Evolutionary conservation across 768 basidiomycete genomes (phyloP), one percentile per base, ranked within the genome.

Genomic region (Leccinum imitatum): DNA sequence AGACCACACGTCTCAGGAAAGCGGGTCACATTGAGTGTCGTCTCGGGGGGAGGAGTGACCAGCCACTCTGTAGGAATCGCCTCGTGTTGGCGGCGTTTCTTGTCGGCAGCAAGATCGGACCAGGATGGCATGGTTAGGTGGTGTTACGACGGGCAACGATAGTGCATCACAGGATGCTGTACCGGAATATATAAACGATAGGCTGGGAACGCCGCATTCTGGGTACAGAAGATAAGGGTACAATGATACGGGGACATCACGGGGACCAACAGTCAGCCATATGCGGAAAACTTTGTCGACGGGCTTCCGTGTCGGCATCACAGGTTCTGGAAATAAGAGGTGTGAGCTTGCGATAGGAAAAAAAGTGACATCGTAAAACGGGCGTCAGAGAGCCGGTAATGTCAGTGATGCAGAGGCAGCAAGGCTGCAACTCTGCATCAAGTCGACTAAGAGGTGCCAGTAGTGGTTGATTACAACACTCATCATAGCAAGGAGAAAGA

Each of bases 361-460:
- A 23, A 6, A 15, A 27, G 1, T 14, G 15, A 31, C 1, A 33
- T 52, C 5, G 11, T 27, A 31, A 21, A 30, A 58, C 41, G 41
- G 50, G 33, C 65, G 77, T 84, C 82, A 80, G 80, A 79, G 75
- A 72, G 77, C 77, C 78, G 85, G 86, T 85, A 72, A 92, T 91
- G 90, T 90, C 90, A 91, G 82, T 85, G 83, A 84, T 76, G 73
- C 82, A 76, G 77, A 76, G 74, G 75, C 69, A 60, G 10, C 69
- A 63, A 68, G 66, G 70, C 70, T 47, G 64, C 39, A 65, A 59
- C 63, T 71, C 73, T 72, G 79, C 66, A 78, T 73, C 84, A 85
- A 71, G 82, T 92, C 87, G 86, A 90, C 90, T 91, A 91, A 91
- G 90, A 92, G 90, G 90, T 91, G 89, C 90, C 90, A 92, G 84